Conservation (phyloP, 257 asterid genomes). For the Lantana camara region DNA sequence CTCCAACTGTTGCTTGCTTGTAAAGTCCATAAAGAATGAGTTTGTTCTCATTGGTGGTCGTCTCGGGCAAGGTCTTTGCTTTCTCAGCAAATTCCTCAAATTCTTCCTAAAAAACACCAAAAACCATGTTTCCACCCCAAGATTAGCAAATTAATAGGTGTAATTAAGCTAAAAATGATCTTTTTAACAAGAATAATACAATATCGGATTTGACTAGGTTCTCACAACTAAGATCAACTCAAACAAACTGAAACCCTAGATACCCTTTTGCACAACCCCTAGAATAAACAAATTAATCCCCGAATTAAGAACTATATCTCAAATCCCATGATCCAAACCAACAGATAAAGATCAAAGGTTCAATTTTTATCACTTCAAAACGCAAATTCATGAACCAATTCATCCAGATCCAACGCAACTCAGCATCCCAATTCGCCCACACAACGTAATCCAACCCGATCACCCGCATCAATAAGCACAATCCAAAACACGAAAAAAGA, state of each 20-base stretch:
- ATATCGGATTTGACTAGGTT: not conserved
- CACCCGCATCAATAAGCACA: not conserved
- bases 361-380: not conserved
- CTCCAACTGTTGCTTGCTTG: constrained; percentile 85
- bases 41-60: constrained; percentile 62
- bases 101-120: constrained; percentile 64
- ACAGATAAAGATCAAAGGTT: not conserved
- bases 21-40: constrained; percentile 84
- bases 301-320: not conserved
- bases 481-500: not conserved
- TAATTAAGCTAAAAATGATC: not conserved
- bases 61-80: constrained; percentile 83
- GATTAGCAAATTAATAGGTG: not conserved
- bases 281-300: constrained; percentile 12
- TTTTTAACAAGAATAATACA: not conserved
- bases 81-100: constrained; percentile 88
- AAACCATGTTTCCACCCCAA: constrained; percentile 1
- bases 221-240: not conserved
- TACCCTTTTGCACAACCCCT: not conserved
- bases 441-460: constrained; percentile 5
- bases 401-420: constrained; percentile 7
- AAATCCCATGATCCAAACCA: not conserved
- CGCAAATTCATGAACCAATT: constrained; percentile 6
- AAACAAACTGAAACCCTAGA: not conserved
- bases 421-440: not conserved